Evolutionary conservation across 1,284 basidiomycete genomes (phyloP), one percentile per base, ranked within the genome.

Genomic region (Abortiporus biennis): DNA sequence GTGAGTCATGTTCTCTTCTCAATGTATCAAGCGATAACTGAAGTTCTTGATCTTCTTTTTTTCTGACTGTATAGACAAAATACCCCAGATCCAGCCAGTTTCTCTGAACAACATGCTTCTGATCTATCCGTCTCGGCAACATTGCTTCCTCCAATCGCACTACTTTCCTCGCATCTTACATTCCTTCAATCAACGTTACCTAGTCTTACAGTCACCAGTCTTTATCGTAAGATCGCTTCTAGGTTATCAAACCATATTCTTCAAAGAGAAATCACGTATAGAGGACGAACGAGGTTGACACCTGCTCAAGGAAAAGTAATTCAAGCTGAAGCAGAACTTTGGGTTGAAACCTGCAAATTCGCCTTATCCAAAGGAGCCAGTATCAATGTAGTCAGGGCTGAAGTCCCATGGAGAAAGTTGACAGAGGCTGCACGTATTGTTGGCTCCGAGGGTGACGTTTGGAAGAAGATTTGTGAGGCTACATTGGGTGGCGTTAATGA

Each of bases 251-350:
- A 81, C 42, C 82, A 92, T 55, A 82, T 94, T 40, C 60, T 86
- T 3, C 87, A 92, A 52, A 80, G 88, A n/a, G 79, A 83, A 46
- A 79, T 94, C 27, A 62, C 85, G 22, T 90, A 85, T 55, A 79
- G 87, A 33, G 85, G 88, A 0, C 76, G 78, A 46, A 66, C 66
- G 5, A 68, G 68, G 44, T 73, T 90, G 42, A 69, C 70, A 40
- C 60, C 66, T 16, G 58, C 57, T 25, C 80, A 79, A 43, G 82
- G 74, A 36, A 73, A 67, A 53, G 60, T 63, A 9, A 71, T 92
- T 16, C 67, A 68, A 22, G 71, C 74, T 0, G 88, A 93, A 59
- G 78, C 82, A 46, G 76, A 81, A 49, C 68, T 91, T 15, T 93
- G 88, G 88, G 72, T 80, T 1, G 80, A 89, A 56, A 83, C 85